A percentile compares a stretch with the other conserved stretches of the same genome.
Conservation (phyloP, 2,329 filamentous ascomycete species). For the Purpureocillium takamizusanense region DNA sequence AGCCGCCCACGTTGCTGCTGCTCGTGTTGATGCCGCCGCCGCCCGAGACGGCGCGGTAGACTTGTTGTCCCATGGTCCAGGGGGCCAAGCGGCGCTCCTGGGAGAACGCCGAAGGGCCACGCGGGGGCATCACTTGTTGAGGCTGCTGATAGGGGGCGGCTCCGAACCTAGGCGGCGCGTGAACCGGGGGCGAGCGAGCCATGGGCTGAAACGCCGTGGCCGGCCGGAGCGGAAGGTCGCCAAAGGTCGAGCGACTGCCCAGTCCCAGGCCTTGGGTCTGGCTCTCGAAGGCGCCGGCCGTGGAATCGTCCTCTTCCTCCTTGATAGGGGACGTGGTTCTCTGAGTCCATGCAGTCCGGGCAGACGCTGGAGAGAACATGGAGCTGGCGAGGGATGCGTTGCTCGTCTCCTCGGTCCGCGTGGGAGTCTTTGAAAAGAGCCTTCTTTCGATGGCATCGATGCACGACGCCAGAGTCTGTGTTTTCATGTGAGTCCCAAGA, state of each 20-base stretch:
- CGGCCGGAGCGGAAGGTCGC: constrained; percentile 10
- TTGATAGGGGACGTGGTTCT: neutral
- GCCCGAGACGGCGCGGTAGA: constrained; percentile 13
- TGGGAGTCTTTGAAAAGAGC: too few species aligned
- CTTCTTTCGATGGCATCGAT: too few species aligned
- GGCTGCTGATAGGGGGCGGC: too few species aligned
- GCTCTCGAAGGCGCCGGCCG: too few species aligned
- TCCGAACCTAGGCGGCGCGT: constrained; percentile 22
- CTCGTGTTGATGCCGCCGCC: constrained; percentile 3
- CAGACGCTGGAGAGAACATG: too few species aligned
- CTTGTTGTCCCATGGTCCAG: neutral
- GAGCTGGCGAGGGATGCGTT: too few species aligned
- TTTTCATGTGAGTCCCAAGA: too few species aligned
- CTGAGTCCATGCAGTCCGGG: too few species aligned
- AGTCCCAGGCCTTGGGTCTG: too few species aligned
- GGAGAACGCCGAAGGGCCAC: constrained; percentile 15
- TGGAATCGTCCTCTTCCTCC: constrained; percentile 1
- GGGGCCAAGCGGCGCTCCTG: constrained; percentile 13
- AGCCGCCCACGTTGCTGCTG: constrained; percentile 1
- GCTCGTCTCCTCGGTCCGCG: too few species aligned
- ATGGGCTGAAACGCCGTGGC: constrained; percentile 15
- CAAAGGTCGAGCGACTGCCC: neutral
- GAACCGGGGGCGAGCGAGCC: constrained; percentile 8
- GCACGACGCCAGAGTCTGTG: too few species aligned
- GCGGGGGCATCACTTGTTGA: constrained; percentile 17